phyloP scores from a whole-genome alignment of 2,329 filamentous ascomycete genomes.

The Calonectria pauciramosa region DNA sequence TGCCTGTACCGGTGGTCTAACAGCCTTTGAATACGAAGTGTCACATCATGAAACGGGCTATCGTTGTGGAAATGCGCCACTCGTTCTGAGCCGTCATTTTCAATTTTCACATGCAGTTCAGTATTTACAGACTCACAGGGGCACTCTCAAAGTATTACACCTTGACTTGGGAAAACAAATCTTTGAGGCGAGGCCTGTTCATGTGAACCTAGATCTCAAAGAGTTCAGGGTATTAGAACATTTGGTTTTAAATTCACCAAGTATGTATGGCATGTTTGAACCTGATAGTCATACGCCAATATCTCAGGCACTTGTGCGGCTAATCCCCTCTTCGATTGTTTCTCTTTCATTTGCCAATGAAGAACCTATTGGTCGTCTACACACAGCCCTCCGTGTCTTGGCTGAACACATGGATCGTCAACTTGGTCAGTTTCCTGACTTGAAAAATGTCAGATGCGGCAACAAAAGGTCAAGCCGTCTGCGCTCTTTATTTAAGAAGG shows the following conservation, averaged over 20 bases:
- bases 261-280: not conserved
- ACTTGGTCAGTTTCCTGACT: not conserved
- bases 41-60: not conserved
- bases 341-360: not conserved
- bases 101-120: not conserved
- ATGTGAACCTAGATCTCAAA: not conserved
- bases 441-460: not conserved
- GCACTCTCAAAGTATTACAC: not conserved
- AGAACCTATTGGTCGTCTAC: not conserved
- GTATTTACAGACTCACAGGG: not conserved
- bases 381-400: not conserved
- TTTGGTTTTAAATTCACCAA: not conserved
- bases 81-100: too few relatives aligned
- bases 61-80: too few relatives aligned
- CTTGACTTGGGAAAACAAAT: conserved; percentile 2
- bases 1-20: conserved; percentile 3
- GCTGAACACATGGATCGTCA: not conserved
- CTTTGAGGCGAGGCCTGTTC: not conserved
- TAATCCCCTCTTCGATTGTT: conserved; percentile 10
- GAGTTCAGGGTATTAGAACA: conserved; percentile 14
- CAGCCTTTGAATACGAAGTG: conserved; percentile 14
- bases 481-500: not conserved
- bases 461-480: not conserved
- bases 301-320: not conserved
- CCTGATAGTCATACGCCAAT: not conserved